These are phyloP conservation scores for Lophiostoma macrostomum DNA, from an alignment of 495 filamentous ascomycete genomes.

Conservation along the genomic window DNA sequence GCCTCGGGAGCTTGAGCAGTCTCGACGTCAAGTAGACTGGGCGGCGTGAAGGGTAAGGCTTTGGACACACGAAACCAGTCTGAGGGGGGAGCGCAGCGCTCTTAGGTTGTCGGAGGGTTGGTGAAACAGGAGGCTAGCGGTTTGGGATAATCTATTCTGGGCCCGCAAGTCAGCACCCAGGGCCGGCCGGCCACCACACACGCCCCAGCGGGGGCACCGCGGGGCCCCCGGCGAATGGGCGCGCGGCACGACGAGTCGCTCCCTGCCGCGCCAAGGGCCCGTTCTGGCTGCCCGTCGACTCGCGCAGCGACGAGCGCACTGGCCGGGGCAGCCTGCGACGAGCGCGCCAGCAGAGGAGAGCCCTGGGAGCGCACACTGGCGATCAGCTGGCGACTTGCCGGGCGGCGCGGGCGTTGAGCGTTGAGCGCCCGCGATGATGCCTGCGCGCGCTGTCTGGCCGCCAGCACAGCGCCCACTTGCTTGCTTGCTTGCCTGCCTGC, in stretches of 20 bases:
- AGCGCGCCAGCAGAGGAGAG: no score
- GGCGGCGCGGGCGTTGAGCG: no score
- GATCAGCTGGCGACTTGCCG: no score
- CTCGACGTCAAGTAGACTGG: conserved; percentile 24
- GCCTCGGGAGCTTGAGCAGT: conserved; percentile 33
- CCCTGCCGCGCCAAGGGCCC: conserved; percentile 19
- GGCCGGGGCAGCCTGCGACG: no score
- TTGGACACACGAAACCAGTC: conserved; percentile 31
- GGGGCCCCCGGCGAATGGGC: conserved; percentile 1
- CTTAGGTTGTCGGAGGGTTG: conserved; percentile 35
- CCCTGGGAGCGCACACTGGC: no score
- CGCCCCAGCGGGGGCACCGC: not conserved
- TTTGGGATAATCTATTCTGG: conserved; percentile 31
- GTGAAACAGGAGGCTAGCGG: conserved; percentile 37
- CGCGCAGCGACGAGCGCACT: not conserved
- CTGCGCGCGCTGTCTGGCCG: no score
- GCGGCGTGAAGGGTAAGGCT: conserved; percentile 28
- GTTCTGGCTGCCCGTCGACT: not conserved
- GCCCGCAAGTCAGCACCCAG: conserved; percentile 13
- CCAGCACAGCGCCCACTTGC: no score
- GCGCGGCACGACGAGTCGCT: not conserved
- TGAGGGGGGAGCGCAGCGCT: conserved; percentile 32
- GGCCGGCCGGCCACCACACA: not conserved
- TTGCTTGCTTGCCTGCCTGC: no score
- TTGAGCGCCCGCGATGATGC: no score